Evolutionary conservation across 805 yeast genomes (phyloP), one percentile per base, ranked within the genome.

Genomic region (Saturnispora sekii): DNA sequence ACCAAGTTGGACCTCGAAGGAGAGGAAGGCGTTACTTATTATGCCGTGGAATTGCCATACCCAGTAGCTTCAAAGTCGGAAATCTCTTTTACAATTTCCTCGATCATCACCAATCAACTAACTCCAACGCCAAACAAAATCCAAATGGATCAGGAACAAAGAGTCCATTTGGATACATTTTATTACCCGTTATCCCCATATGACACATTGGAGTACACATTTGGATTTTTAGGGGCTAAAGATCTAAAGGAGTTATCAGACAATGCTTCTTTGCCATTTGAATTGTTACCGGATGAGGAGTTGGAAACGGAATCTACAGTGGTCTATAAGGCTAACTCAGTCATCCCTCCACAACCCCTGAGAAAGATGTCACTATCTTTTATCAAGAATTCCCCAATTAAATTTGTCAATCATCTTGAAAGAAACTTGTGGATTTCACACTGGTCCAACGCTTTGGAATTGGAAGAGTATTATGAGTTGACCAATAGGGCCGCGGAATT

Each of bases 351-450:
- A 5, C n/a, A 10, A 51, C 77, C 38, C 63, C 59, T 26, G 73
- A 89, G 2, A 73, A 66, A 77, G n/a, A 58, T 81, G 58, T 71
- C 74, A 2, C 59, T 88, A 32, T 63, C 76, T 32, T 89, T 74
- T 65, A 76, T 73, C 46, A 85, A 76, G 62, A 77, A 79, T 52
- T 54, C 63, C 17, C 94, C 97, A 11, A 56, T 87, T 45, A 65
- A 79, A 15, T 72, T 74, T 50, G 84, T 79, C 18, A 69, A 72
- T 51, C 69, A 67, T 47, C 69, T 87, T 49, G 68, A 75, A 47
- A 76, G 97, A 59, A 84, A 83, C 40, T 62, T 84, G 42, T 90
- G 97, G 97, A 68, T 89, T 42, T 90, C 96, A 2, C 95, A 88
- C 51, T 73, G 87, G 85, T 76, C 87, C 51, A 59, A 77, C 54